Percentiles rank a stretch among this genome's conserved stretches.
Conservation (phyloP, 1,284 basidiomycete genomes). For the Exsudoporus floridanus region DNA sequence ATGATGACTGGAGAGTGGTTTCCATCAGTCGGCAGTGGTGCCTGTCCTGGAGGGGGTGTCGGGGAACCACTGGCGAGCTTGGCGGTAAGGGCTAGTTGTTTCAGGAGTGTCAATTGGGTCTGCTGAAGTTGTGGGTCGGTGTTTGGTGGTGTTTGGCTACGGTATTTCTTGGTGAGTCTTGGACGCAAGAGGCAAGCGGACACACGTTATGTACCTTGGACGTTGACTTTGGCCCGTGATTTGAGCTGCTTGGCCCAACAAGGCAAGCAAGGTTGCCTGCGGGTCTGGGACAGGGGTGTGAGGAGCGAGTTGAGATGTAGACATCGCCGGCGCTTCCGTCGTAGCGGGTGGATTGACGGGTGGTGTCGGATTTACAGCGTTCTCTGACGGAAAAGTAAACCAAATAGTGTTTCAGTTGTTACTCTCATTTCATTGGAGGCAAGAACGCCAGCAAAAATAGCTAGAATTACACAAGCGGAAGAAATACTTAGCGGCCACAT, state of each 20-base stretch:
- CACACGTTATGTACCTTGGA: slow-evolving; percentile 33
- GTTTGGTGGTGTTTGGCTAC: slow-evolving; percentile 67
- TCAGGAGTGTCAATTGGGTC: slow-evolving; percentile 65
- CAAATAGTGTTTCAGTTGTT: slow-evolving; percentile 64
- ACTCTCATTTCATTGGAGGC: slow-evolving; percentile 51
- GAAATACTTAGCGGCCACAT: slow-evolving; percentile 78
- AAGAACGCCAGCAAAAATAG: slow-evolving; percentile 44
- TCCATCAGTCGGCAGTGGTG: slow-evolving; percentile 4
- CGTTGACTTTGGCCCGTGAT: slow-evolving; percentile 18
- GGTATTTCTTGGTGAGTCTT: slow-evolving; percentile 1
- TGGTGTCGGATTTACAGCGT: slow-evolving; percentile 44
- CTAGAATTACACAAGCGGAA: slow-evolving; percentile 61
- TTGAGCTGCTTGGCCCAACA: slow-evolving; percentile 62
- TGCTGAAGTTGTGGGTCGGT: slow-evolving; percentile 46
- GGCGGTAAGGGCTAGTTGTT: slow-evolving; percentile 67
- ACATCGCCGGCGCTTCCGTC: slow-evolving; percentile 24
- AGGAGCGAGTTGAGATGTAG: slow-evolving; percentile 34
- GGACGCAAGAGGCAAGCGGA: background rate
- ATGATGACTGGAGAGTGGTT: background rate
- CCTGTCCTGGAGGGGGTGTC: slow-evolving; percentile 28
- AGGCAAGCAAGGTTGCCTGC: slow-evolving; percentile 63
- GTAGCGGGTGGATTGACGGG: slow-evolving; percentile 43
- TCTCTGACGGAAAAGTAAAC: slow-evolving; percentile 64
- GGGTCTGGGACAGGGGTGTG: slow-evolving; percentile 32
- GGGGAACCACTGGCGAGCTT: slow-evolving; percentile 39